Evolutionary conservation across 192 early-diverging fungal species (phyloP).

Genomic region (Coemansia sp.): DNA sequence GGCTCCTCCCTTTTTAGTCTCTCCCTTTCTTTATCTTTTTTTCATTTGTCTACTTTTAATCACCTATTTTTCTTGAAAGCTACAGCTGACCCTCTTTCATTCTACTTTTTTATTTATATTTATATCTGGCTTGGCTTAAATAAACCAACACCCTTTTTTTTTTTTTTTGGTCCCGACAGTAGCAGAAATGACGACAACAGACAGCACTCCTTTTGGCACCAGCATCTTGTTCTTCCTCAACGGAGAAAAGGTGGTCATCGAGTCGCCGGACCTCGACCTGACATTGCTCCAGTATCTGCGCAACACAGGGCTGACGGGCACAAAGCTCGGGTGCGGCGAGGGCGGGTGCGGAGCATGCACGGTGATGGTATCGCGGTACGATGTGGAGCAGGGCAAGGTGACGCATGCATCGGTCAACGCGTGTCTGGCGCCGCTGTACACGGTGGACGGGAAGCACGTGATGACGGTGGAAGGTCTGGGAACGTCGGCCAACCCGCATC

Average conservation of each 20-base stretch:
- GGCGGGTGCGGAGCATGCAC: slow-evolving; percentile 81
- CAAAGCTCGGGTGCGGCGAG: slow-evolving; percentile 83
- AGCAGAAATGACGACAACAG: no score
- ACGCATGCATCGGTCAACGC: slow-evolving; percentile 61
- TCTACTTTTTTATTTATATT: background rate
- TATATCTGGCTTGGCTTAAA: background rate
- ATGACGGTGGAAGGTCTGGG: slow-evolving; percentile 84
- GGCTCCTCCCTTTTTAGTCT: background rate
- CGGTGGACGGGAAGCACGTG: slow-evolving; percentile 78
- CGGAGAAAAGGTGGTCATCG: slow-evolving; percentile 56
- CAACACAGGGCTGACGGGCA: slow-evolving; percentile 64
- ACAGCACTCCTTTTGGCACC: background rate
- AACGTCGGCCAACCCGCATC: slow-evolving; percentile 65
- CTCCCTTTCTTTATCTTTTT: background rate
- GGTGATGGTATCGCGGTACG: slow-evolving; percentile 71
- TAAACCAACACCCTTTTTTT: background rate
- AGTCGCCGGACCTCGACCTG: slow-evolving; percentile 62
- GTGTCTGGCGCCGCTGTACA: slow-evolving; percentile 72
- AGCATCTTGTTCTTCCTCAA: slow-evolving; percentile 64
- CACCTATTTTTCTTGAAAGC: no score
- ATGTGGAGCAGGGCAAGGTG: slow-evolving; percentile 43
- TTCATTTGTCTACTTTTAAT: background rate
- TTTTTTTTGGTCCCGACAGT: no score
- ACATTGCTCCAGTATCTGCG: slow-evolving; percentile 72
- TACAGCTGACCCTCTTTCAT: background rate